Conservation (phyloP, 768 basidiomycete species). For the Boletales sp. region DNA sequence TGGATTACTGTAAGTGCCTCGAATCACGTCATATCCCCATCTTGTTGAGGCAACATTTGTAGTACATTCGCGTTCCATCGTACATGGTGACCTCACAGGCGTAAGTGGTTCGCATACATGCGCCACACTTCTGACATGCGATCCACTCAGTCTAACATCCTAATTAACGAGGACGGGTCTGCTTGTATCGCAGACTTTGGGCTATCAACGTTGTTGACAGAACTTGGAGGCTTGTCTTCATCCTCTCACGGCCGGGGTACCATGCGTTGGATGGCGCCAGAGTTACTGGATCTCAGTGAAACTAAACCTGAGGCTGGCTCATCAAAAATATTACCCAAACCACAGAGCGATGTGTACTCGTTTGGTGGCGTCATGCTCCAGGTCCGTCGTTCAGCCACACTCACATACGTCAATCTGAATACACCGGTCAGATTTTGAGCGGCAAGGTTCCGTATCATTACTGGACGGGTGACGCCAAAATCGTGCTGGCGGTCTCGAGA, state of each 20-base stretch:
- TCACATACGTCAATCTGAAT: too few species aligned
- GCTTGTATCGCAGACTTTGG: slow-evolving; percentile 4
- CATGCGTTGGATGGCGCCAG: slow-evolving; percentile 8
- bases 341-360: slow-evolving; percentile 3
- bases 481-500: background rate
- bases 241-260: background rate
- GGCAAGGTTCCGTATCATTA: slow-evolving; percentile 7
- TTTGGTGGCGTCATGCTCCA: slow-evolving; percentile 1
- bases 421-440: background rate
- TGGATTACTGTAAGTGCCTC: slow-evolving; percentile 4
- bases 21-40: background rate
- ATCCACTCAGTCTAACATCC: slow-evolving; percentile 2
- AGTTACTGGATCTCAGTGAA: background rate
- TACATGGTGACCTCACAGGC: slow-evolving; percentile 6
- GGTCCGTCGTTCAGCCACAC: background rate
- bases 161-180: background rate
- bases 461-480: background rate
- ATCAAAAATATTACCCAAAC: background rate
- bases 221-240: background rate
- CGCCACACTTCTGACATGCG: background rate
- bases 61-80: slow-evolving; percentile 4
- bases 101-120: background rate
- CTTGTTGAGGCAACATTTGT: background rate
- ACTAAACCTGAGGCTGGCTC: background rate
- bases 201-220: background rate